Conservation (phyloP, 2,329 filamentous ascomycete genomes). For the Elsinoe australis region DNA sequence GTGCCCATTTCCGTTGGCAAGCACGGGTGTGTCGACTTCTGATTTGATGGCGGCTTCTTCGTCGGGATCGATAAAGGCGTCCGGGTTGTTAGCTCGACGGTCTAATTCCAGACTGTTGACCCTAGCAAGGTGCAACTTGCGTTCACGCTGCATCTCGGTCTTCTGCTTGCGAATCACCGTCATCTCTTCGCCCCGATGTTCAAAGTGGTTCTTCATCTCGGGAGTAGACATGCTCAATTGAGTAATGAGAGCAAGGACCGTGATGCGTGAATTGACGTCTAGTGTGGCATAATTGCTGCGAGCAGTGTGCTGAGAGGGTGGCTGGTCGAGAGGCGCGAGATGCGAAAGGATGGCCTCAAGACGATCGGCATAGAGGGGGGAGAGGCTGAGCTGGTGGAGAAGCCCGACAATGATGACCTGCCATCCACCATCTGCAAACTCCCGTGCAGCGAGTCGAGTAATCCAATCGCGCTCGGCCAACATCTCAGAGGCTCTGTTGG, state of each 20-base stretch:
- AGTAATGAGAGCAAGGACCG: conserved; percentile 75
- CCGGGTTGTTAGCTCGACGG: conserved; percentile 18
- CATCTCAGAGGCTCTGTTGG: conserved; percentile 67
- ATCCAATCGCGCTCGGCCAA: conserved; percentile 74
- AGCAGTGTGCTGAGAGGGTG: conserved; percentile 69
- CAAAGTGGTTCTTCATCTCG: conserved; percentile 78
- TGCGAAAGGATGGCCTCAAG: conserved; percentile 75
- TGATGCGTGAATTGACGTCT: conserved; percentile 74
- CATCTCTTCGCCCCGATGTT: conserved; percentile 89
- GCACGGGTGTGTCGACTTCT: conserved; percentile 11
- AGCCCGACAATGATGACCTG: conserved; percentile 81
- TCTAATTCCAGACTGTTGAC: conserved; percentile 37
- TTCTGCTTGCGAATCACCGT: conserved; percentile 91
- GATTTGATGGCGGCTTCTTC: conserved; percentile 6
- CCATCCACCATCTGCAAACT: conserved; percentile 87
- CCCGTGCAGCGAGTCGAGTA: conserved; percentile 69
- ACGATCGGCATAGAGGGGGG: conserved; percentile 57
- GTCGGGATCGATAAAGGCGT: conserved; percentile 13
- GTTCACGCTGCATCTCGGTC: conserved; percentile 79
- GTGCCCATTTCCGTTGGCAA: conserved; percentile 20
- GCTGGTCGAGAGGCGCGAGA: conserved; percentile 69
- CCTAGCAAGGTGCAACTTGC: conserved; percentile 52
- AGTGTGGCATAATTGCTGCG: conserved; percentile 63
- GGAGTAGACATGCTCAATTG: conserved; percentile 81
- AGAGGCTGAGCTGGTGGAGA: conserved; percentile 73